A percentile compares a stretch with the other conserved stretches of the same genome.
phyloP scores from a whole-genome alignment of 495 filamentous ascomycete species.

The Penicillium tannophilum region DNA sequence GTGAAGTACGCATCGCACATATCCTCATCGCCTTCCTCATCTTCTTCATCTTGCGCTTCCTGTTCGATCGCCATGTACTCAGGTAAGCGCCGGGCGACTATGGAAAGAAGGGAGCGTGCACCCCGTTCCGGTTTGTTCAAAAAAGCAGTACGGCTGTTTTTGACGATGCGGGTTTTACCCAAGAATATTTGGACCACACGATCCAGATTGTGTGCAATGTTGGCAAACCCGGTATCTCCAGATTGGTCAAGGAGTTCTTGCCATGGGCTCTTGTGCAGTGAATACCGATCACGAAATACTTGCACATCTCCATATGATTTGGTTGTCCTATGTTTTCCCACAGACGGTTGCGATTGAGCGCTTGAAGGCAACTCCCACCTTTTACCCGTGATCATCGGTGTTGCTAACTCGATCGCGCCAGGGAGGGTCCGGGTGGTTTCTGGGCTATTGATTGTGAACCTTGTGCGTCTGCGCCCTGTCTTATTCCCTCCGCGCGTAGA shows the following conservation, averaged over 20 bases:
- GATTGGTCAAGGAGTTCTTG: constrained; percentile 40
- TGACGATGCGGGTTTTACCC: constrained; percentile 31
- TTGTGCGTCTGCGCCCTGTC: constrained; percentile 27
- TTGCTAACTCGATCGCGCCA: constrained; percentile 50
- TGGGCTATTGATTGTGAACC: constrained; percentile 41
- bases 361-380: constrained; percentile 26
- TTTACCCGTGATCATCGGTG: constrained; percentile 47
- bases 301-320: background rate
- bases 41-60: constrained; percentile 52
- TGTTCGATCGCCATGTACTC: constrained; percentile 65
- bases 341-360: constrained; percentile 15
- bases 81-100: constrained; percentile 64
- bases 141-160: background rate
- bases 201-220: constrained; percentile 43
- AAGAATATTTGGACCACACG: constrained; percentile 43
- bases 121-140: constrained; percentile 16
- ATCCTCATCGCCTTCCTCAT: constrained; percentile 46
- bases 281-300: constrained; percentile 24
- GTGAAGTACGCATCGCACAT: constrained; percentile 61
- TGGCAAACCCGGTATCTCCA: constrained; percentile 36
- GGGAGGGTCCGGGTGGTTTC: constrained; percentile 42
- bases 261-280: constrained; percentile 43
- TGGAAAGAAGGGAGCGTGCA: constrained; percentile 64
- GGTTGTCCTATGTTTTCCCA: background rate
- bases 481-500: constrained; percentile 34